Evolutionary conservation across 176 grass and related monocot species (phyloP).

Genomic region (Triticum monococcum): DNA sequence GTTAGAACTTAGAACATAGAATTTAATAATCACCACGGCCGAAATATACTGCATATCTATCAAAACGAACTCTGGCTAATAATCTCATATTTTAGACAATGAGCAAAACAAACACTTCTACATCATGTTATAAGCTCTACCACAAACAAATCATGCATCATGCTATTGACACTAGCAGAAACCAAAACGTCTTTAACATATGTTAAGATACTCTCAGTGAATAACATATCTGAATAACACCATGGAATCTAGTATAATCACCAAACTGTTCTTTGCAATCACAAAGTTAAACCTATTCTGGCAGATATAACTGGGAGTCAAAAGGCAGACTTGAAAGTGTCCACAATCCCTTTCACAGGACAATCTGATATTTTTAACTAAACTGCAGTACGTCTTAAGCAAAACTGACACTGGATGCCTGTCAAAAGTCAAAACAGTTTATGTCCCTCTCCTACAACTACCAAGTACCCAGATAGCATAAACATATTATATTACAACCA

Average conservation of each 20-base stretch:
- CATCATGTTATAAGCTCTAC: background rate
- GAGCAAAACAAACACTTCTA: background rate
- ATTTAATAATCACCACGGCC: background rate
- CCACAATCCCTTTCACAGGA: background rate
- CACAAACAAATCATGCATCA: background rate
- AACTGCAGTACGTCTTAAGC: background rate
- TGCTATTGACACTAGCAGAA: background rate
- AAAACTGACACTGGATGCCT: constrained; percentile 8
- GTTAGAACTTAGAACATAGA: background rate
- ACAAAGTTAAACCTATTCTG: background rate
- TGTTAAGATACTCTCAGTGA: background rate
- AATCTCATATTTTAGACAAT: background rate
- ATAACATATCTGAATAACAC: background rate
- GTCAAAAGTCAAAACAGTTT: background rate
- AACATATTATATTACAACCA: background rate
- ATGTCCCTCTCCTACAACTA: background rate
- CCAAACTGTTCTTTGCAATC: background rate
- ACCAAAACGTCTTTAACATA: background rate
- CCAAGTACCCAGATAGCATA: background rate
- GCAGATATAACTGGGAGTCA: background rate
- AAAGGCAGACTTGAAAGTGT: background rate
- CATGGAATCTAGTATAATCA: background rate
- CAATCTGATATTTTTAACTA: background rate
- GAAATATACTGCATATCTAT: background rate
- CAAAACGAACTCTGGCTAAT: background rate